Evolutionary conservation across 108 stramenopile species (phyloP).

Genomic region (Stephanodiscus triporus): DNA sequence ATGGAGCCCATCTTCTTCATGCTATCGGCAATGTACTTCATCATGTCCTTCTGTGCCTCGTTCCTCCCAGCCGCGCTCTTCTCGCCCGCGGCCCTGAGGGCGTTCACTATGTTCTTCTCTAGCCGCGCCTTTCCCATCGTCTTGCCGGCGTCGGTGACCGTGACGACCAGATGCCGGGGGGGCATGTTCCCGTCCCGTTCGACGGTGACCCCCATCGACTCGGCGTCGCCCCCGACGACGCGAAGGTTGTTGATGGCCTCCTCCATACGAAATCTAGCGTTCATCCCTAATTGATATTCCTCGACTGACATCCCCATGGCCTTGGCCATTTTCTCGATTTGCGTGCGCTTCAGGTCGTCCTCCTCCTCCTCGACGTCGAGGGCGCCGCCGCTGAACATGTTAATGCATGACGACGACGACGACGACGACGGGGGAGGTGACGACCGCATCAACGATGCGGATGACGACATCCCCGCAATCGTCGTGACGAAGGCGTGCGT

Average conservation of each 20-base stretch:
- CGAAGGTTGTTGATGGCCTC: constrained; percentile 57
- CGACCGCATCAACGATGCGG: not conserved
- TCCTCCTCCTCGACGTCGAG: constrained; percentile 72
- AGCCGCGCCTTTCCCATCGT: constrained; percentile 65
- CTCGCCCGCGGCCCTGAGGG: constrained; percentile 59
- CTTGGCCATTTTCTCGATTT: constrained; percentile 74
- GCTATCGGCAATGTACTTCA: constrained; percentile 70
- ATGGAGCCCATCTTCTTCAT: constrained; percentile 63
- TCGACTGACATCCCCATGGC: constrained; percentile 87
- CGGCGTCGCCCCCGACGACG: constrained; percentile 57
- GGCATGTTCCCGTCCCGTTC: constrained; percentile 81
- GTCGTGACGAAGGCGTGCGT: constrained; percentile 29
- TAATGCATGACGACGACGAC: constrained; percentile 1
- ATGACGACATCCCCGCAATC: not conserved
- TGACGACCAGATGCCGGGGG: constrained; percentile 70
- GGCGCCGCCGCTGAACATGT: constrained; percentile 82
- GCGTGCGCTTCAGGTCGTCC: constrained; percentile 57
- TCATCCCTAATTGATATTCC: constrained; percentile 82
- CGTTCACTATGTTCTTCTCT: constrained; percentile 59
- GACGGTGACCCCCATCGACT: constrained; percentile 54
- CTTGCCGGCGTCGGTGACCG: constrained; percentile 77
- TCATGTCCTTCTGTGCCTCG: constrained; percentile 82
- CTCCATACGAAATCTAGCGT: constrained; percentile 61
- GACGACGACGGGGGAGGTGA: not conserved
- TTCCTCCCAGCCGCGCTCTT: constrained; percentile 61